Evolutionary conservation across 345 rosid genomes (phyloP).

Genomic region (Salix caprea): DNA sequence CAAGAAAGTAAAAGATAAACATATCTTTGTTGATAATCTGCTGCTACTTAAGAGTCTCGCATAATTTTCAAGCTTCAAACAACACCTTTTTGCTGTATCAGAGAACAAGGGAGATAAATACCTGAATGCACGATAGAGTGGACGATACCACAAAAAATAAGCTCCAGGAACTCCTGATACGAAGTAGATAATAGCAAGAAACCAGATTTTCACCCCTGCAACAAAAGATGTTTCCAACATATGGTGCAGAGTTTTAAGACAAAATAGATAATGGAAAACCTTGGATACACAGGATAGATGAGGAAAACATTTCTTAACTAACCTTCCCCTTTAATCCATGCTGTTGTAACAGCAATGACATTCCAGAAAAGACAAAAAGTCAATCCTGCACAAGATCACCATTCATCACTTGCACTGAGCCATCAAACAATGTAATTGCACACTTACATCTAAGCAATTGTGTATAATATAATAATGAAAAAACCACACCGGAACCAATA

Average conservation of each 20-base stretch:
- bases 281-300: not conserved
- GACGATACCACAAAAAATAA: constrained; percentile 64
- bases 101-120: constrained; percentile 14
- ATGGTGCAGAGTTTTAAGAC: not conserved
- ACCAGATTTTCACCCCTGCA: constrained; percentile 88
- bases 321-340: constrained; percentile 90
- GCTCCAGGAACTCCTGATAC: constrained; percentile 78
- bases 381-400: constrained; percentile 57
- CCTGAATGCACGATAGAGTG: constrained; percentile 93
- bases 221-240: not conserved
- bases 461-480: not conserved
- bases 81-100: not conserved
- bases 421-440: not conserved
- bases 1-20: not conserved
- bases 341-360: constrained; percentile 66
- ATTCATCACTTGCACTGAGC: not conserved
- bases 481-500: not conserved
- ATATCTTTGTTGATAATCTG: not conserved
- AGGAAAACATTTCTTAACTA: constrained; percentile 13
- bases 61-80: not conserved
- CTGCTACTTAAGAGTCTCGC: not conserved
- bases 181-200: constrained; percentile 90
- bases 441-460: not conserved
- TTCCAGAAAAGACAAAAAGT: constrained; percentile 81
- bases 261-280: not conserved